Base-by-base conservation (phyloP, 192 early-diverging fungal species). In the Entomortierella parvispora region DNA sequence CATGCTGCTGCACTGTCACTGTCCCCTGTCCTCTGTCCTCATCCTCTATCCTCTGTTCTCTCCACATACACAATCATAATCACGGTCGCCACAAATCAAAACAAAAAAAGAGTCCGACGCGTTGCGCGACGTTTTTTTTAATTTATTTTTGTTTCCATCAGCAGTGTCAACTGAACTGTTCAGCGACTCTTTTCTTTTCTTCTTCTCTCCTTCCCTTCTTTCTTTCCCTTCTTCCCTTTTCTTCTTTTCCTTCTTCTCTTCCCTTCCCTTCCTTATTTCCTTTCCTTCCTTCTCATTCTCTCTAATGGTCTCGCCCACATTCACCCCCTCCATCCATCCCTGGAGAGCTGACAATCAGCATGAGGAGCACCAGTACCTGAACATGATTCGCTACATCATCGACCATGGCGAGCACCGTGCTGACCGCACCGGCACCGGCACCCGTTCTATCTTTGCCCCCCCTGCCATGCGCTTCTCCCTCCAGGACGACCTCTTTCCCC, bases 341-440 rank as follows among this genome's bases (percentile, higher is more conserved):
- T 77, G 74, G 74, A 59, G 61, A 55, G 29, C 59, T 12, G 14
- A 55, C 22, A 55, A 63, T n/a, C 74, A 77, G 29, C 88, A 89
- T 64, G 91, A 93, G 66, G 97, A 99, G 70, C 62, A 88, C 22
- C 97, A 99, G 82, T 99, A 99, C 71, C 88, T 98, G 0, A 76
- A 82, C 47, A 85, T 98, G 31, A 86, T 97, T 42, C 71, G 82
- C 17, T 60, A 81, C 25, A 92, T 98, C 61, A 85, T 97, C 58
- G 74, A 86, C 15, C 50, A 81, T 7, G 96, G 95, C 29, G 89
- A 94, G 62, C 64, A 62, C 43, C 90, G 96, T 45, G 82, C 82
- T 33, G 97, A 99, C 82, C 86, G 97, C 28, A 99, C 97, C 1
- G 96, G 96, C 18, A 94, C 92, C 40, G 93, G 93, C 47, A 95